phyloP scores from a whole-genome alignment of 192 early-diverging fungal genomes.

The Pilobolus umbonatus region DNA sequence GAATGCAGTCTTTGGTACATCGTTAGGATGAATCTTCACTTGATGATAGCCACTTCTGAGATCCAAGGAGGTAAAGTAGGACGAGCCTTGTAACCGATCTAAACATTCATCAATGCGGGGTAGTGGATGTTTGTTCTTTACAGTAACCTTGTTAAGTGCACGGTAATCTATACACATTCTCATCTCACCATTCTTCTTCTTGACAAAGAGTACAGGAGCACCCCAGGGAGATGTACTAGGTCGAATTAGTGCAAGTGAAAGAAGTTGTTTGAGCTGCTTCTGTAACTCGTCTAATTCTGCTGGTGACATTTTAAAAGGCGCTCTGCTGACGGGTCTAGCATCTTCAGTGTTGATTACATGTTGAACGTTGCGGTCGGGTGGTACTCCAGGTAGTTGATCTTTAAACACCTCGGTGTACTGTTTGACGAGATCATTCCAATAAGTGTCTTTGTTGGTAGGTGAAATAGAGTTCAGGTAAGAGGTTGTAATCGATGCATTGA shows the following conservation, averaged over 20 bases:
- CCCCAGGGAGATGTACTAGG: constrained; percentile 32
- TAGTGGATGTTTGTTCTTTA: constrained; percentile 23
- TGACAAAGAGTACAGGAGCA: constrained; percentile 38
- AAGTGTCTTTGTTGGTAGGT: no score
- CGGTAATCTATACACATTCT: constrained; percentile 48
- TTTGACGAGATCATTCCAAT: background rate
- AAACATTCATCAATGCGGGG: background rate
- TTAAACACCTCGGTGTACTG: constrained; percentile 1
- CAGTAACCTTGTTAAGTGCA: constrained; percentile 43
- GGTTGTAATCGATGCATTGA: no score
- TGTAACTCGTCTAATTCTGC: background rate
- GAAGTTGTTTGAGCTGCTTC: constrained; percentile 6
- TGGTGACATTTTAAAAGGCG: constrained; percentile 18
- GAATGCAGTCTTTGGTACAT: no score
- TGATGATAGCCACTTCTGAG: no score
- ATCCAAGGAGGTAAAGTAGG: no score
- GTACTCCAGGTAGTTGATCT: background rate
- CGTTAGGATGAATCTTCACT: no score
- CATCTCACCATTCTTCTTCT: constrained; percentile 46
- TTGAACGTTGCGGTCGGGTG: background rate
- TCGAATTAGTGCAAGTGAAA: constrained; percentile 24
- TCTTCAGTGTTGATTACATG: constrained; percentile 15
- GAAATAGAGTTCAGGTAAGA: no score
- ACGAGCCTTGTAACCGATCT: no score
- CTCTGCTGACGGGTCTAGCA: background rate